These are phyloP conservation scores for Xylariaceae sp. DNA, from an alignment of 2,329 filamentous ascomycete genomes.

Conservation along the genomic window DNA sequence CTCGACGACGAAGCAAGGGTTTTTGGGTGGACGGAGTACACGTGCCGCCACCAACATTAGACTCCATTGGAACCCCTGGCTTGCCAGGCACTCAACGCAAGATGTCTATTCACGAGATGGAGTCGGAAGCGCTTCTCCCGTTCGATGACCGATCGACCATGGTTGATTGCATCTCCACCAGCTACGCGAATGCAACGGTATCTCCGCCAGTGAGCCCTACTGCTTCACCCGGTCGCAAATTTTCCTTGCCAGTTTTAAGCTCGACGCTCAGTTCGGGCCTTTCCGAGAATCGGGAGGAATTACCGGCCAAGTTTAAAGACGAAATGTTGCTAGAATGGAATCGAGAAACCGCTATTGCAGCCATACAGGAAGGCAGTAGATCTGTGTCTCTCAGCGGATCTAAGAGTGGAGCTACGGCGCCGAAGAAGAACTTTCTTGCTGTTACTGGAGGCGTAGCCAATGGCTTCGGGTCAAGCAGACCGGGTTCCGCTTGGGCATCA, in stretches of 20 bases:
- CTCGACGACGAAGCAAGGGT: slow-evolving; percentile 63
- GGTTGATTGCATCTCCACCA: slow-evolving; percentile 66
- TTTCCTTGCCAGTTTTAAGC: slow-evolving; percentile 57
- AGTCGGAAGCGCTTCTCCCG: slow-evolving; percentile 61
- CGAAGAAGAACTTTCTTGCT: slow-evolving; percentile 52
- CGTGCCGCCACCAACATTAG: slow-evolving; percentile 61
- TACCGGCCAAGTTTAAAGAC: slow-evolving; percentile 64
- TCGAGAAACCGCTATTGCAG: slow-evolving; percentile 64
- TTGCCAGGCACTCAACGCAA: slow-evolving; percentile 39
- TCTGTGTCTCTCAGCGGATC: slow-evolving; percentile 73
- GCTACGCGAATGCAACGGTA: slow-evolving; percentile 58
- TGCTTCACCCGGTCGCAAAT: slow-evolving; percentile 60
- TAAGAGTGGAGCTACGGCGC: slow-evolving; percentile 55
- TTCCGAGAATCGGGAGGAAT: slow-evolving; percentile 43
- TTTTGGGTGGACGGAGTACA: slow-evolving; percentile 75
- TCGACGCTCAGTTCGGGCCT: slow-evolving; percentile 40
- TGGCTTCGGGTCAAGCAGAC: slow-evolving; percentile 37
- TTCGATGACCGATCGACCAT: slow-evolving; percentile 70
- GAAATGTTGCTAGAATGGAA: slow-evolving; percentile 78
- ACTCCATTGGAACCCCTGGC: slow-evolving; percentile 54
- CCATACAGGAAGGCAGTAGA: slow-evolving; percentile 63
- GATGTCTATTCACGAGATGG: slow-evolving; percentile 49
- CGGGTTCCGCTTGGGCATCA: slow-evolving; percentile 44
- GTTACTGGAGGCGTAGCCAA: slow-evolving; percentile 45
- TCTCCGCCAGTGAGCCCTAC: slow-evolving; percentile 67